Percentiles rank a stretch among this genome's conserved stretches.
These are phyloP conservation scores for Pterulicium gracile DNA, from an alignment of 1,284 basidiomycete genomes.

Conservation along the genomic window DNA sequence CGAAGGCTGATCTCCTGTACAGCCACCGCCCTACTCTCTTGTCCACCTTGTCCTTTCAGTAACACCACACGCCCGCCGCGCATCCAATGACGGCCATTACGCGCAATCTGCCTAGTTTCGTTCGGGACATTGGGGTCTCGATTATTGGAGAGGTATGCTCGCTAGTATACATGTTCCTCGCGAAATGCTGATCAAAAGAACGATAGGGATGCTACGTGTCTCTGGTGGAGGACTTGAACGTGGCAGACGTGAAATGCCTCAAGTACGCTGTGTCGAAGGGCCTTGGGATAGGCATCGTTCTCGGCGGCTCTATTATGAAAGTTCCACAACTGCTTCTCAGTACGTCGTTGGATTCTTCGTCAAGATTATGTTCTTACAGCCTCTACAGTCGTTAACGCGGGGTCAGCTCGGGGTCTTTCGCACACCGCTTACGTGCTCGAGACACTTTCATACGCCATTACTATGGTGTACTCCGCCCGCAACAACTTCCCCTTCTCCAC, in stretches of 20 bases:
- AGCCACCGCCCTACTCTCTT: neutral
- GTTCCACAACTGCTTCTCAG: conserved; percentile 79
- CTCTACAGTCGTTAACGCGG: conserved; percentile 40
- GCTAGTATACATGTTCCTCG: neutral
- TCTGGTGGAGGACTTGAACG: conserved; percentile 81
- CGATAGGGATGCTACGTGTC: conserved; percentile 81
- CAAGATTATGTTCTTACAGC: conserved; percentile 1
- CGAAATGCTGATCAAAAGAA: conserved; percentile 3
- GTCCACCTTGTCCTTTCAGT: no score
- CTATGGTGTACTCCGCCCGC: conserved; percentile 76
- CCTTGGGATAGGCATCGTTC: conserved; percentile 85
- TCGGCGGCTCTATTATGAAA: conserved; percentile 93
- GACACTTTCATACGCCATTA: conserved; percentile 81
- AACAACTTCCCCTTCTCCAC: conserved; percentile 88
- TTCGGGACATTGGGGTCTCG: conserved; percentile 71
- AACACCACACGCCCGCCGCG: conserved; percentile 4
- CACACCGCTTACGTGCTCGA: conserved; percentile 76
- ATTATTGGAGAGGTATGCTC: conserved; percentile 69
- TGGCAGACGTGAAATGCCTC: conserved; percentile 79
- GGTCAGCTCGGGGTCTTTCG: conserved; percentile 78
- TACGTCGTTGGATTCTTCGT: conserved; percentile 25
- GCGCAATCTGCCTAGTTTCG: conserved; percentile 68
- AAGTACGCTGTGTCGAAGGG: conserved; percentile 90
- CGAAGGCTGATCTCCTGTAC: neutral
- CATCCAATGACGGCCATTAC: conserved; percentile 57